phyloP scores from a whole-genome alignment of 2,329 filamentous ascomycete species.

The Graphium sp. region DNA sequence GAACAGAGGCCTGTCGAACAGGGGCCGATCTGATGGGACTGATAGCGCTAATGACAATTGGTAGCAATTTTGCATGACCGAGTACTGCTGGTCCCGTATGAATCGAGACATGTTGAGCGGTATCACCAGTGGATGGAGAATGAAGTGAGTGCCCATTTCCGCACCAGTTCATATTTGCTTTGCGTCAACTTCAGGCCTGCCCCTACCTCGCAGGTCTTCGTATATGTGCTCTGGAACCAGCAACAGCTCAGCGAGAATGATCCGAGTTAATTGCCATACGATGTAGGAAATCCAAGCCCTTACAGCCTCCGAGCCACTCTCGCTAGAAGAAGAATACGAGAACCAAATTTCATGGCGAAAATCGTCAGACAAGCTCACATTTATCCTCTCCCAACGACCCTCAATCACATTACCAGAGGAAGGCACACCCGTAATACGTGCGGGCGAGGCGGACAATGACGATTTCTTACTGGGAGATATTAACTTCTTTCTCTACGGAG shows the following conservation, averaged over 20 bases:
- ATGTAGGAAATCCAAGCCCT: slow-evolving; percentile 56
- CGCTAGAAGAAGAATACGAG: slow-evolving; percentile 64
- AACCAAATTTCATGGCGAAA: slow-evolving; percentile 82
- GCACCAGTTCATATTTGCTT: not conserved
- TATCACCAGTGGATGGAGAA: slow-evolving; percentile 94
- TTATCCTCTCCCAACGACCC: slow-evolving; percentile 53
- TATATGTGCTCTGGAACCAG: too few species aligned
- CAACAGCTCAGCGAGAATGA: too few species aligned
- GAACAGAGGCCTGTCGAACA: too few species aligned
- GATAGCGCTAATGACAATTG: not conserved
- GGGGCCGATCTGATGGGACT: not conserved
- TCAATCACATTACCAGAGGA: too few species aligned
- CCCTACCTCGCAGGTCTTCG: too few species aligned
- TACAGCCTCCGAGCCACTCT: slow-evolving; percentile 76
- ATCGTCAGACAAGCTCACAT: slow-evolving; percentile 78
- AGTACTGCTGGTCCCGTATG: slow-evolving; percentile 71
- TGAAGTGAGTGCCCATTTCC: slow-evolving; percentile 25
- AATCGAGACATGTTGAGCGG: slow-evolving; percentile 58
- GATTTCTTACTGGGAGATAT: slow-evolving; percentile 55
- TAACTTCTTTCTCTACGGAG: slow-evolving; percentile 60
- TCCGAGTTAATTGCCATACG: not conserved
- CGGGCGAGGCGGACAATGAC: slow-evolving; percentile 33
- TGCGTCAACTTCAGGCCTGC: too few species aligned
- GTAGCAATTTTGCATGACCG: slow-evolving; percentile 49
- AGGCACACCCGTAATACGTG: too few species aligned